Base-by-base conservation (phyloP, 352 stramenopile species). In the Stramenopiles sp. region DNA sequence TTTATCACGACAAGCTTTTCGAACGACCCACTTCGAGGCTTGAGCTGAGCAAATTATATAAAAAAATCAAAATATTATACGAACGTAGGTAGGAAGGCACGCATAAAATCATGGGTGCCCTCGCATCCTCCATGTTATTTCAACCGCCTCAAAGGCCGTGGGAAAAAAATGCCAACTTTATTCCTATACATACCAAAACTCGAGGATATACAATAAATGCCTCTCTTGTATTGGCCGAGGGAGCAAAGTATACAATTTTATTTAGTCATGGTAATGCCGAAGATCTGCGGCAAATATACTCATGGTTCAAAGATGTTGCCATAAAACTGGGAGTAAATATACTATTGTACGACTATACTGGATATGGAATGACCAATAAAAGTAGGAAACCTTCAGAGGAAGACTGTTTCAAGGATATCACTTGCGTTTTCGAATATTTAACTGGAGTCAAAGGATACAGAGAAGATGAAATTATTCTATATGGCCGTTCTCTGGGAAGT, bases 231-330 rank as follows among this genome's bases (percentile, higher is more conserved):
- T 7, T 71, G 39, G 14, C 32, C 32, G 80, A 91, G 81, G 93
- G 93, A 75, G 93, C 93, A 7, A 87, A 93, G 80, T 94, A 97
- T 75, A 98, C 95, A 55, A 88, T 98, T 80, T 87, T 98, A 0
- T 98, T 98, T 83, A 97, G 92, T 7, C 95, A 98, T 84, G 94
- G 94, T 55, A 98, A 98, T 86, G 94, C 94, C 0, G 95, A 98
- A 91, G 94, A 98, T 84, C 83, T 98, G n/a, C 93, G 93, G 0
- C 97, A 97, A 91, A 97, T 98, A 71, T 97, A 96, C 84, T 92
- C 96, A 83, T 98, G 94, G 94, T 98, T 98, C 85, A 91, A 92
- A 75, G 92, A 97, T 87, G 85, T 98, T 39, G 87, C 90, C 44
- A 87, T 90, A 22, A 87, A 88, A 31, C 82, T 94, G 76, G 84